Percentiles rank a stretch among this genome's conserved stretches.
phyloP scores from a whole-genome alignment of 2,329 filamentous ascomycete genomes.

The Beauveria pseudobassiana region DNA sequence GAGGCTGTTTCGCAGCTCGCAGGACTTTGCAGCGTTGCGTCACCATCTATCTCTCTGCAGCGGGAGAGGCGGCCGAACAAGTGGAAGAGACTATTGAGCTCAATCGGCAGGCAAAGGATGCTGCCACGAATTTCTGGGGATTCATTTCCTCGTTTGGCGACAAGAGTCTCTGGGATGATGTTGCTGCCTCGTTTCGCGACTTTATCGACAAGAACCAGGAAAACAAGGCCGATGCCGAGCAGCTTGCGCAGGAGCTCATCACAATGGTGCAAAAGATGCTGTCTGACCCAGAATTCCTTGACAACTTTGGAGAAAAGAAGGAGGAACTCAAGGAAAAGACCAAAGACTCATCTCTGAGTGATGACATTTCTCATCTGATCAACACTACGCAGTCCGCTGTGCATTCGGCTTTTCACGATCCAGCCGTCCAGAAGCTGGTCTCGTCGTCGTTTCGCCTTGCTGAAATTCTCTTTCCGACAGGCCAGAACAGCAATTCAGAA shows the following conservation, averaged over 20 bases:
- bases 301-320: constrained; percentile 55
- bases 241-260: constrained; percentile 65
- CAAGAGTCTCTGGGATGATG: constrained; percentile 62
- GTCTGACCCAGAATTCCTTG: constrained; percentile 79
- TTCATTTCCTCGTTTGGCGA: constrained; percentile 77
- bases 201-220: constrained; percentile 62
- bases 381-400: constrained; percentile 61
- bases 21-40: constrained; percentile 72
- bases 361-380: constrained; percentile 67
- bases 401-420: constrained; percentile 61
- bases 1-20: constrained; percentile 77
- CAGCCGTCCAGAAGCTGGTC: constrained; percentile 62
- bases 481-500: constrained; percentile 27
- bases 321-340: constrained; percentile 44
- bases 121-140: constrained; percentile 72
- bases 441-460: constrained; percentile 61
- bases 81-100: constrained; percentile 64
- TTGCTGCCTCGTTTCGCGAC: constrained; percentile 60
- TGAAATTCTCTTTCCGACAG: constrained; percentile 58
- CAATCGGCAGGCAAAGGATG: constrained; percentile 68
- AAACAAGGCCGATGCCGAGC: constrained; percentile 75
- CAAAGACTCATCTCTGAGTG: constrained; percentile 58
- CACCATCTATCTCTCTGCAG: constrained; percentile 65
- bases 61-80: constrained; percentile 57
- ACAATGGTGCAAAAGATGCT: constrained; percentile 72